phyloP scores from a whole-genome alignment of 257 asterid species.

The Thymus quinquecostatus region DNA sequence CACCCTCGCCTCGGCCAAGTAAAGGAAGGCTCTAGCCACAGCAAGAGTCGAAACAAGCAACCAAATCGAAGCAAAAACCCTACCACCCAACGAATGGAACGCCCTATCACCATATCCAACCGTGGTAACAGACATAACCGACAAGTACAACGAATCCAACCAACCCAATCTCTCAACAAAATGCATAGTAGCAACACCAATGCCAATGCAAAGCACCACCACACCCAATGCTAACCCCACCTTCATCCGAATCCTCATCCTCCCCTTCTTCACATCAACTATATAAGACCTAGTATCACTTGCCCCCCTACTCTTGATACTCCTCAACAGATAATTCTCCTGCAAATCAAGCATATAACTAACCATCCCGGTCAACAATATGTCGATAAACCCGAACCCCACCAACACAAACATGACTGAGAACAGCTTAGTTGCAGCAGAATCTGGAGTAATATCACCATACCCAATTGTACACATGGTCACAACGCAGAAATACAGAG shows the following conservation, averaged over 20 bases:
- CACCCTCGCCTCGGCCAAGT: conserved; percentile 91
- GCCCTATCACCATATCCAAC: conserved; percentile 98
- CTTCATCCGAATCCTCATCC: conserved; percentile 93
- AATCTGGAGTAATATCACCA: conserved; percentile 89
- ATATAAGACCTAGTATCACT: conserved; percentile 64
- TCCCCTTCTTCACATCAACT: conserved; percentile 90
- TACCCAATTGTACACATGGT: conserved; percentile 98
- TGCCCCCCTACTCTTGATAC: conserved; percentile 52
- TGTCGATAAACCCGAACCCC: conserved; percentile 91
- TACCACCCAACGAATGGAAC: conserved; percentile 68
- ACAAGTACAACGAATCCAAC: conserved; percentile 82
- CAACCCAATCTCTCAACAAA: conserved; percentile 74
- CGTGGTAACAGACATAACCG: conserved; percentile 95
- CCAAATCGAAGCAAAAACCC: conserved; percentile 91
- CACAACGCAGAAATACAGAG: conserved; percentile 86
- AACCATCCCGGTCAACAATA: conserved; percentile 83
- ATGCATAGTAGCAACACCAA: conserved; percentile 80
- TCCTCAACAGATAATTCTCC: conserved; percentile 72
- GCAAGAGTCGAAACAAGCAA: conserved; percentile 94
- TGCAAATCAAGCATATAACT: conserved; percentile 87
- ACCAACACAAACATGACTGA: conserved; percentile 82
- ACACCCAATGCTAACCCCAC: conserved; percentile 85
- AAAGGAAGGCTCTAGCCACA: conserved; percentile 95
- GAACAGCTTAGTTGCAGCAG: conserved; percentile 63
- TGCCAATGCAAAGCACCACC: conserved; percentile 79